A percentile compares a stretch with the other conserved stretches of the same genome.
These are phyloP conservation scores for Aspergillus sp. DNA, from an alignment of 2,329 filamentous ascomycete genomes.

Conservation along the genomic window DNA sequence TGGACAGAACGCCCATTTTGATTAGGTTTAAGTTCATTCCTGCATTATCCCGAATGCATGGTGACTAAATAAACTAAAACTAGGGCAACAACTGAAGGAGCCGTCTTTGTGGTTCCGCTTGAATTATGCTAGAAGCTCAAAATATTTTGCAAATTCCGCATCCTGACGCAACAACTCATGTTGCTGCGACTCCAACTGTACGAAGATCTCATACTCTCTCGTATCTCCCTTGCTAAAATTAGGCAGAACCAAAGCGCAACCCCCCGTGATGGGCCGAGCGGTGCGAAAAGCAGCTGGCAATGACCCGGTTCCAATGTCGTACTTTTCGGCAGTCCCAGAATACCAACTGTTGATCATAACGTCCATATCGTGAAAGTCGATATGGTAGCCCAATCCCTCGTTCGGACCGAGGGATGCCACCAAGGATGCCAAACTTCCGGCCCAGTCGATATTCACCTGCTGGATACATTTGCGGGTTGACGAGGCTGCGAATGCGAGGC, in stretches of 20 bases:
- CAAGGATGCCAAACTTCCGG: conserved; percentile 15
- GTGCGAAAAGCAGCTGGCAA: conserved; percentile 17
- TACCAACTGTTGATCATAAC: conserved; percentile 26
- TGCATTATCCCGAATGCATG: too few relatives aligned
- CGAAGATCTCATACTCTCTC: conserved; percentile 18
- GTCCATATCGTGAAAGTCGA: conserved; percentile 22
- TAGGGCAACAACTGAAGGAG: too few relatives aligned
- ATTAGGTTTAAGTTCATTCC: too few relatives aligned
- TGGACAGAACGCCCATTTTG: too few relatives aligned
- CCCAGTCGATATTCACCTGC: conserved; percentile 10
- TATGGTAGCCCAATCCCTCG: conserved; percentile 13
- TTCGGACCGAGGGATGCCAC: conserved; percentile 14
- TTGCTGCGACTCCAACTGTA: conserved; percentile 16
- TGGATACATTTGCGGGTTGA: conserved; percentile 21
- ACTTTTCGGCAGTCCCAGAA: conserved; percentile 18
- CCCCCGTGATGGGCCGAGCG: conserved; percentile 10
- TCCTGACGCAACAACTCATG: conserved; percentile 16
- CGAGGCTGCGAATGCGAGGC: conserved; percentile 18
- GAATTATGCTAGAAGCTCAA: conserved; percentile 16
- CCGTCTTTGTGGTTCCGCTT: neutral
- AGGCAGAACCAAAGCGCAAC: conserved; percentile 17
- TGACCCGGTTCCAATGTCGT: conserved; percentile 19
- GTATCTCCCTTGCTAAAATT: conserved; percentile 12
- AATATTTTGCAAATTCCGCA: conserved; percentile 18
- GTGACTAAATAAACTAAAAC: too few relatives aligned